Base-by-base conservation (phyloP, 305 asterid genomes). In the Fraxinus floribunda region DNA sequence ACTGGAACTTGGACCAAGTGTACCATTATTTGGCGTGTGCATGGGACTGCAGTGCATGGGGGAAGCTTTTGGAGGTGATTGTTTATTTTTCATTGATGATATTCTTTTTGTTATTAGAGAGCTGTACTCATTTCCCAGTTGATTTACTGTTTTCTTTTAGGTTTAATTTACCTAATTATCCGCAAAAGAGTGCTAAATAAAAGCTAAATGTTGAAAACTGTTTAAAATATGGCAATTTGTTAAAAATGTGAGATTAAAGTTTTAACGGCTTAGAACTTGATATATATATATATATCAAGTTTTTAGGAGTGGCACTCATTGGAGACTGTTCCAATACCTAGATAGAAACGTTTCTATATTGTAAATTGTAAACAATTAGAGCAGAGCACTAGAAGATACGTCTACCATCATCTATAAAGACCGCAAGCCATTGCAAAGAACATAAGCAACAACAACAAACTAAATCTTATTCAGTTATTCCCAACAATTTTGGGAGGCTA, bases 41-140 rank as follows among this genome's bases (percentile, higher is more conserved):
- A 95, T 95, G 99, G 99, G 99, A 74, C 88, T 96, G 90, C 99
- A 96, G 86, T 96, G 99, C 94, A 96, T 96, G 78, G 99, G 99
- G 26, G 99, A 96, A 92, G 99, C 98, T n/a, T 96, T 94, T 87
- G 99, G 99, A 90, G 99, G 99, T 95, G 87, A 70, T 84, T 66
- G 76, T 41, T 84, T 74, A 0, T 78, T 73, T 39, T 35, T 66
- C 26, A 52, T 44, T 15, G 32, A 44, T 15, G 46, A 35, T 32
- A 44, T 76, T 71, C 35, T 78, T 16, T 39, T 26, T 82, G 66
- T 0, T 16, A 32, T 82, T 79, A 70, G 72, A 62, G 41, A 36
- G n/a, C 16, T 66, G n/a, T 16, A 10, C 73, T 80, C 36, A 20
- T 84, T 44, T 62, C 73, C 52, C 36, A 26, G 26, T 76, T 49